Percentiles rank a stretch among this genome's conserved stretches.
These are phyloP conservation scores for Lodderomyces parapsilosis DNA, from an alignment of 1,139 yeast genomes.

Conservation along the genomic window DNA sequence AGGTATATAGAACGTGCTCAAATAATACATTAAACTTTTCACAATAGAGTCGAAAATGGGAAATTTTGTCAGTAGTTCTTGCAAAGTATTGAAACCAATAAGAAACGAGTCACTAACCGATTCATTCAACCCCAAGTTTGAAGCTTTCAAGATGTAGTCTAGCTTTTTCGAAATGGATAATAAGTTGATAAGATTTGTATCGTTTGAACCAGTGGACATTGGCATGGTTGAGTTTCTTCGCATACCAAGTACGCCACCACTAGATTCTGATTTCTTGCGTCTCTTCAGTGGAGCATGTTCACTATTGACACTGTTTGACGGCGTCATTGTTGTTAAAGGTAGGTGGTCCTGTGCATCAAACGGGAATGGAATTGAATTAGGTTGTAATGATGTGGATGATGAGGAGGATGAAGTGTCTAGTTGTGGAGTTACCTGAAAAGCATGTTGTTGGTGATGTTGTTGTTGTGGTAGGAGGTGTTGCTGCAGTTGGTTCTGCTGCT, in stretches of 20 bases:
- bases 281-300: slow-evolving; percentile 5
- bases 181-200: slow-evolving; percentile 30
- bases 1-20: slow-evolving; percentile 19
- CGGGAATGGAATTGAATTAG: not conserved
- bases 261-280: slow-evolving; percentile 7
- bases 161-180: slow-evolving; percentile 36
- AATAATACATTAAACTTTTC: slow-evolving; percentile 26
- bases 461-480: not conserved
- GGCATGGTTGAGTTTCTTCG: slow-evolving; percentile 5
- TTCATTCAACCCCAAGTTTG: slow-evolving; percentile 5
- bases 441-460: not conserved
- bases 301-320: slow-evolving; percentile 5
- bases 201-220: slow-evolving; percentile 9
- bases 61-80: slow-evolving; percentile 20
- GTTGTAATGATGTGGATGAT: not conserved
- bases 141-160: slow-evolving; percentile 13
- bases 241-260: slow-evolving; percentile 1
- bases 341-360: slow-evolving; percentile 2
- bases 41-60: slow-evolving; percentile 21
- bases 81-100: slow-evolving; percentile 30
- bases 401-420: not conserved
- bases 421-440: too few relatives aligned
- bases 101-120: slow-evolving; percentile 29
- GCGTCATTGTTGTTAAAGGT: slow-evolving; percentile 6
- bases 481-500: not conserved